phyloP scores from a whole-genome alignment of 192 early-diverging fungal genomes.

The Jimgerdemannia flammicorona region DNA sequence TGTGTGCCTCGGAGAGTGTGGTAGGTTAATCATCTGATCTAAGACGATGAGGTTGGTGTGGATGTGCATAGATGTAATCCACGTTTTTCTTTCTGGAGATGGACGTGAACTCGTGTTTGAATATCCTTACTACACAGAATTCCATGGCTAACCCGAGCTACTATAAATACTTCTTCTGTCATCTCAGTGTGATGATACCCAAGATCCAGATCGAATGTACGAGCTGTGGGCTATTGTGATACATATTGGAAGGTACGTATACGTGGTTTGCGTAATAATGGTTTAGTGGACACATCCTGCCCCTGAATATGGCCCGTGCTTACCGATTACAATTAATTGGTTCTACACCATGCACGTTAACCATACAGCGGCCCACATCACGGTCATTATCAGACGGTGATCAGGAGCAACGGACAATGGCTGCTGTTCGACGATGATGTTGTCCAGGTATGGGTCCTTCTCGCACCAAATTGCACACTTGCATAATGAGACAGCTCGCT shows the following conservation, averaged over 20 bases:
- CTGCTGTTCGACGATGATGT: constrained; percentile 94
- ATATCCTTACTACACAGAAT: too few species aligned
- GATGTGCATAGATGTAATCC: too few species aligned
- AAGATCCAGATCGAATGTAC: constrained; percentile 83
- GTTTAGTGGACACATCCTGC: too few species aligned
- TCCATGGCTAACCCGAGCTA: too few species aligned
- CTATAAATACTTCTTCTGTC: not conserved
- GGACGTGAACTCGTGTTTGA: too few species aligned
- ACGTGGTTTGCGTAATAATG: not conserved
- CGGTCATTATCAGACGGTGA: constrained; percentile 94
- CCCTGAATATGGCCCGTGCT: too few species aligned
- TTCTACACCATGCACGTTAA: not conserved
- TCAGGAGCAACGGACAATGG: constrained; percentile 86
- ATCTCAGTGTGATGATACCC: constrained; percentile 70
- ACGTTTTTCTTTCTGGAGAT: too few species aligned
- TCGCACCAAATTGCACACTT: too few species aligned
- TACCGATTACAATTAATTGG: too few species aligned
- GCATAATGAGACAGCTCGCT: too few species aligned
- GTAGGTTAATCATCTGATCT: not conserved
- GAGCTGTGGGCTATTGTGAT: constrained; percentile 87
- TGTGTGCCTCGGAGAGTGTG: too few species aligned
- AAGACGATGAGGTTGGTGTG: too few species aligned
- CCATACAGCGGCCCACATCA: constrained; percentile 80
- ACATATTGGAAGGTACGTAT: constrained; percentile 80
- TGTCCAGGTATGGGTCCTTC: constrained; percentile 71